A percentile compares a stretch with the other conserved stretches of the same genome.
These are phyloP conservation scores for Artemisia tridentata DNA, from an alignment of 129 eudicot species.

Conservation along the genomic window DNA sequence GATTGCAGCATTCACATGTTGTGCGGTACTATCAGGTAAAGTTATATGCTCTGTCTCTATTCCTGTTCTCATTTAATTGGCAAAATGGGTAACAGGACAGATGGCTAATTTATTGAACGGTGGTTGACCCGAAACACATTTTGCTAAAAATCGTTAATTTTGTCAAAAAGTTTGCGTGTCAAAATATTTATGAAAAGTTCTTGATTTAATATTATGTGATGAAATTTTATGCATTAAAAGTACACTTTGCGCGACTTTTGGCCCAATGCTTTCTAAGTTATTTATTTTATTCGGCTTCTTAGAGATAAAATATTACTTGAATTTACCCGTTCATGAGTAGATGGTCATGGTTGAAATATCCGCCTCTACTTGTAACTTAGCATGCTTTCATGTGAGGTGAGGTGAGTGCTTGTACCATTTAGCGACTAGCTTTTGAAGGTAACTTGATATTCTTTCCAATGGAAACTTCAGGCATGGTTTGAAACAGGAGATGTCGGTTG, in stretches of 20 bases:
- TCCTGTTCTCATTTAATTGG: conserved; percentile 1
- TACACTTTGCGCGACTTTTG: not conserved
- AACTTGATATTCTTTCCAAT: conserved; percentile 15
- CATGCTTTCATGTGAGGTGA: not conserved
- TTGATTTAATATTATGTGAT: not conserved
- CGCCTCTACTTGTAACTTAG: not conserved
- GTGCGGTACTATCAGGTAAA: conserved; percentile 94
- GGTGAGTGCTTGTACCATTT: not conserved
- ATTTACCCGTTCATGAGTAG: not conserved
- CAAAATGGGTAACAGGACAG: not conserved
- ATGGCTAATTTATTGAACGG: not conserved
- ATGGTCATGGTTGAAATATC: not conserved
- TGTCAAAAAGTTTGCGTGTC: not conserved
- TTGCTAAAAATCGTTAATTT: not conserved
- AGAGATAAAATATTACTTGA: not conserved
- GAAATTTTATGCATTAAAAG: not conserved
- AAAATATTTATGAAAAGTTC: not conserved
- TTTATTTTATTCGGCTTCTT: not conserved
- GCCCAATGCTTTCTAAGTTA: too few species aligned
- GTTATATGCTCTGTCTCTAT: not conserved
- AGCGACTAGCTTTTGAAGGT: conserved; percentile 18
- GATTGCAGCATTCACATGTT: conserved; percentile 95
- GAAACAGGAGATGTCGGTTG: conserved; percentile 72
- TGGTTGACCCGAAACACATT: not conserved
- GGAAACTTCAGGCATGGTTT: conserved; percentile 88